Conservation (phyloP, 495 filamentous ascomycete genomes). For the Hypoxylon lienhwacheense region DNA sequence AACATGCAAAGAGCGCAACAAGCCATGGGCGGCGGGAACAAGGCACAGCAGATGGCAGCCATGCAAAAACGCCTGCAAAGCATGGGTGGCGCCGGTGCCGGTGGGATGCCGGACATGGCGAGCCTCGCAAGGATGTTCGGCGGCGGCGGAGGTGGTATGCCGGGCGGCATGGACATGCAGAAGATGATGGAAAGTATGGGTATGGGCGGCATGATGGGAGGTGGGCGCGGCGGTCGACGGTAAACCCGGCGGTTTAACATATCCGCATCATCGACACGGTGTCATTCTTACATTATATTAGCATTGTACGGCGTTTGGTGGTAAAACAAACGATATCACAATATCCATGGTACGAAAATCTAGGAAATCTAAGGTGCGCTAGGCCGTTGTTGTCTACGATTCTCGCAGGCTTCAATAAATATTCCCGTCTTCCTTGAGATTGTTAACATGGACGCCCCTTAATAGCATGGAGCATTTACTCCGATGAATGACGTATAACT, state of each 20-base stretch:
- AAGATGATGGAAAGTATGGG: constrained; percentile 86
- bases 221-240: constrained; percentile 37
- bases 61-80: constrained; percentile 95
- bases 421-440: too few relatives aligned
- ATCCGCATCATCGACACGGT: constrained; percentile 25
- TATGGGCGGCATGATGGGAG: constrained; percentile 59
- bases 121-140: constrained; percentile 85
- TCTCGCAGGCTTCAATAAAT: too few relatives aligned
- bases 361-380: too few relatives aligned
- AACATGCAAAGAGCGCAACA: constrained; percentile 94
- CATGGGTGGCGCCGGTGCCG: constrained; percentile 73
- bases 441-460: too few relatives aligned
- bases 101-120: constrained; percentile 75
- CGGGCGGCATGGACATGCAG: constrained; percentile 76
- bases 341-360: too few relatives aligned
- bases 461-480: constrained; percentile 23
- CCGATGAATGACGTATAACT: constrained; percentile 12
- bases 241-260: constrained; percentile 22
- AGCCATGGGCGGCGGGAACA: constrained; percentile 82
- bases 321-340: constrained; percentile 24
- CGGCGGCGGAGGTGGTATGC: constrained; percentile 56
- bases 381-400: too few relatives aligned
- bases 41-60: constrained; percentile 90
- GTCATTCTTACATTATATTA: constrained; percentile 16
- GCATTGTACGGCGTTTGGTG: constrained; percentile 35